Percentiles rank a stretch among this genome's conserved stretches.
phyloP scores from a whole-genome alignment of 2,329 filamentous ascomycete species.

The Venturia carpophila region DNA sequence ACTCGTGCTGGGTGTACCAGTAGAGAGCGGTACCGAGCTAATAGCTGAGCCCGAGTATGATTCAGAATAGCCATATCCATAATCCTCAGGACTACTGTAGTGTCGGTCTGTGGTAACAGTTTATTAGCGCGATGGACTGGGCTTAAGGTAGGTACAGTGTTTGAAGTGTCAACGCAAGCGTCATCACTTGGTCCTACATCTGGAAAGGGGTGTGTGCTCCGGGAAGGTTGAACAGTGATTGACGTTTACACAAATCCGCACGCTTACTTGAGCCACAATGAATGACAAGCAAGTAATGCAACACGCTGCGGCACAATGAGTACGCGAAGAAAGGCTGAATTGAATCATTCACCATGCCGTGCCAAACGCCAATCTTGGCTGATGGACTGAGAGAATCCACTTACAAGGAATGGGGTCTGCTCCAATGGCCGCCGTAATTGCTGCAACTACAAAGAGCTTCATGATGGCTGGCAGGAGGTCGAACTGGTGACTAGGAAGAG shows the following conservation, averaged over 20 bases:
- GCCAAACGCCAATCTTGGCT: not conserved
- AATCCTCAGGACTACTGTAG: not conserved
- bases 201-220: too few species aligned
- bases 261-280: not conserved
- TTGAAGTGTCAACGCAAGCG: too few species aligned
- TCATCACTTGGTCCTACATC: not conserved
- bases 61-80: conserved; percentile 5
- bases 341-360: not conserved
- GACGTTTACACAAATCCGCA: not conserved
- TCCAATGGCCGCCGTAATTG: not conserved
- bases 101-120: not conserved
- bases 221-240: not conserved
- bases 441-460: not conserved
- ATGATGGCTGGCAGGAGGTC: not conserved
- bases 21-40: not conserved
- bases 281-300: not conserved
- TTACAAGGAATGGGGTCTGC: conserved; percentile 9
- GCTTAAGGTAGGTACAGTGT: not conserved
- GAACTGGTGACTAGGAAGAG: not conserved
- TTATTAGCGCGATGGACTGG: not conserved
- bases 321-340: not conserved
- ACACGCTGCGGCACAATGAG: not conserved
- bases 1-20: not conserved
- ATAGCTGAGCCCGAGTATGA: not conserved
- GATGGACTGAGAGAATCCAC: not conserved